Conservation (phyloP, 75 land plant species). For the Isoetes taiwanensis region DNA sequence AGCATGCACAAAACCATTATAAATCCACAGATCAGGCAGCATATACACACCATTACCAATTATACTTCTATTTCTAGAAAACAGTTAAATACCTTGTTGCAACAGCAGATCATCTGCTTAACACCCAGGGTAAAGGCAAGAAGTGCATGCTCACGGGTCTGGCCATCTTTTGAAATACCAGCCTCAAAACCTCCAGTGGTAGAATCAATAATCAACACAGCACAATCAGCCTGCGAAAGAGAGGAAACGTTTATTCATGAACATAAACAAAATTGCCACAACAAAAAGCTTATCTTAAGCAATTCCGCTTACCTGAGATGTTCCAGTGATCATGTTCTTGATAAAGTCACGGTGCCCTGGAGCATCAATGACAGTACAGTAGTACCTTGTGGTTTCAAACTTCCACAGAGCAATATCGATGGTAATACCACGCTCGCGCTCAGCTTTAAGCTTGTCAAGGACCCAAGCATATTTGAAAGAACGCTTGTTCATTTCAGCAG, state of each 20-base stretch:
- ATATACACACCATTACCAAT: too few relatives aligned
- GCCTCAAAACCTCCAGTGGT: conserved; percentile 40
- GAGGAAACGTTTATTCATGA: too few relatives aligned
- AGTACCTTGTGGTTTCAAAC: conserved; percentile 31
- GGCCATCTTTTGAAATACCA: conserved; percentile 36
- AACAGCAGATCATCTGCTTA: conserved; percentile 35
- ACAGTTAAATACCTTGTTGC: conserved; percentile 8
- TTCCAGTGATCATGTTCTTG: conserved; percentile 40
- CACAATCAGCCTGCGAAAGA: conserved; percentile 29
- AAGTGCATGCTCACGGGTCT: conserved; percentile 34
- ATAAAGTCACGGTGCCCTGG: neutral
- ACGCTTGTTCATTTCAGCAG: conserved; percentile 44
- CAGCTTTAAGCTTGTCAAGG: conserved; percentile 13
- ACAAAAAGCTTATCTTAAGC: too few relatives aligned
- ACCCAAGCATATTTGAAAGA: conserved; percentile 34
- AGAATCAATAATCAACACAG: conserved; percentile 30
- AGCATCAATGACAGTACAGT: neutral
- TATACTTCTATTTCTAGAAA: neutral
- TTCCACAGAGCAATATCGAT: conserved; percentile 61
- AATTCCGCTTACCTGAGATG: conserved; percentile 26
- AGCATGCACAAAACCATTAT: too few relatives aligned
- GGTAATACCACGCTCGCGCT: conserved; percentile 9
- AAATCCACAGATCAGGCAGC: too few relatives aligned
- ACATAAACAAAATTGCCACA: too few relatives aligned
- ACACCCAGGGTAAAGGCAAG: conserved; percentile 36